Conservation (phyloP, 148 eudicot genomes). For the Talinum fruticosum region DNA sequence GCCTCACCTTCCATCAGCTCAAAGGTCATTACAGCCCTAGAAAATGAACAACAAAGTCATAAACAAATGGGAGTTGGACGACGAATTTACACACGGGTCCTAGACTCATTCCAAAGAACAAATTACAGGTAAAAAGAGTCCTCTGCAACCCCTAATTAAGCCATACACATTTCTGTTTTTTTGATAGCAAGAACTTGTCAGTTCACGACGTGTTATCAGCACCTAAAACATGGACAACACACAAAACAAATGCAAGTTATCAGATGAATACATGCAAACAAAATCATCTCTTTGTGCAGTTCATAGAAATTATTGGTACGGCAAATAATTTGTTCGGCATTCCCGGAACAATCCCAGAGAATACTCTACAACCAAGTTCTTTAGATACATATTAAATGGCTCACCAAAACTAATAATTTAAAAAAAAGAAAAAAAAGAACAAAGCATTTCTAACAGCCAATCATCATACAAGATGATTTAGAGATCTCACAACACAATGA, state of each 20-base stretch:
- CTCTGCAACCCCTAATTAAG: not conserved
- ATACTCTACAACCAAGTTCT: not conserved
- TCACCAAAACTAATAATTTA: not conserved
- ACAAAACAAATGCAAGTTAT: not conserved
- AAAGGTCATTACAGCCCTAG: slow-evolving; percentile 37
- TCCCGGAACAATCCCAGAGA: not conserved
- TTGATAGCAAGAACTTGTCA: not conserved
- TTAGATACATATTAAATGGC: not conserved
- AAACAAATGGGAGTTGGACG: not conserved
- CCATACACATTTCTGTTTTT: not conserved
- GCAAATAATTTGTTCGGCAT: too few species aligned
- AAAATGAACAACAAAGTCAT: slow-evolving; percentile 17
- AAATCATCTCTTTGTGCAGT: not conserved
- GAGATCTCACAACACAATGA: not conserved
- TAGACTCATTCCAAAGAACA: not conserved
- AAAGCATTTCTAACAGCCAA: not conserved
- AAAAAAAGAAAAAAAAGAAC: not conserved
- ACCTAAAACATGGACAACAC: not conserved
- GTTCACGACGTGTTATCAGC: slow-evolving; percentile 4
- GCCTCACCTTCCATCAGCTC: slow-evolving; percentile 16
- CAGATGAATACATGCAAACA: not conserved
- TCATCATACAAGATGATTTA: not conserved
- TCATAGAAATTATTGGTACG: too few species aligned
- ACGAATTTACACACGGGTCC: not conserved
- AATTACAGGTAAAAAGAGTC: not conserved